These are phyloP conservation scores for Pseudogymnoascus sp. DNA, from an alignment of 2,329 filamentous ascomycete species.

Conservation along the genomic window DNA sequence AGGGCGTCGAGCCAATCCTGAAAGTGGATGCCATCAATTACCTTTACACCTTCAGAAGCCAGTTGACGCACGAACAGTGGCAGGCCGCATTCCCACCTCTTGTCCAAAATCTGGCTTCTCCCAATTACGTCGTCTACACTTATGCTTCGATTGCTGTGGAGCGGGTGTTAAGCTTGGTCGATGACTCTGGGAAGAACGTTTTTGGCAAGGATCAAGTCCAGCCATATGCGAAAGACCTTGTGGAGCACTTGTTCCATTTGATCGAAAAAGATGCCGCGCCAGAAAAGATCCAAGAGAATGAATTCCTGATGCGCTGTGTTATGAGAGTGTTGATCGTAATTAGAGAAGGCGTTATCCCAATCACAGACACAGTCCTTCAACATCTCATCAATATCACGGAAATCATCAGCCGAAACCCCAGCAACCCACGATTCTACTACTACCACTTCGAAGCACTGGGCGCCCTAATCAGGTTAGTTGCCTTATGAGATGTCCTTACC, in stretches of 20 bases:
- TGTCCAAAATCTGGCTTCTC: conserved; percentile 81
- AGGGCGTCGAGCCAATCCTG: conserved; percentile 69
- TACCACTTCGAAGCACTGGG: conserved; percentile 95
- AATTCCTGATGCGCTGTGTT: conserved; percentile 96
- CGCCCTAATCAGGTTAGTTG: conserved; percentile 62
- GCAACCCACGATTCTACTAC: conserved; percentile 97
- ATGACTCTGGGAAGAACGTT: conserved; percentile 66
- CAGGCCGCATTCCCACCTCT: conserved; percentile 79
- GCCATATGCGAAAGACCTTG: conserved; percentile 73
- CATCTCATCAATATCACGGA: conserved; percentile 85
- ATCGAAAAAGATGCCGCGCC: conserved; percentile 79
- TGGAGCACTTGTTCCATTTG: conserved; percentile 83
- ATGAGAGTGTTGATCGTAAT: conserved; percentile 97
- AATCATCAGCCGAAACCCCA: conserved; percentile 88
- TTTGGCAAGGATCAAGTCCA: conserved; percentile 74
- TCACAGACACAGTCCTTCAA: conserved; percentile 69
- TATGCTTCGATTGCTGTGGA: conserved; percentile 97
- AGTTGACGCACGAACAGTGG: conserved; percentile 88
- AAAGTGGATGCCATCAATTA: conserved; percentile 99
- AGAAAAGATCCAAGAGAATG: conserved; percentile 95
- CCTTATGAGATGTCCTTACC: neutral
- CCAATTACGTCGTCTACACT: conserved; percentile 94
- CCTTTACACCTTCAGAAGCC: conserved; percentile 91
- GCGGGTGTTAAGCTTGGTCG: conserved; percentile 74
- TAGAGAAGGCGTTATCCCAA: conserved; percentile 66